These are phyloP conservation scores for Fonsecaea pugnacius DNA, from an alignment of 2,329 filamentous ascomycete genomes.

Conservation along the genomic window DNA sequence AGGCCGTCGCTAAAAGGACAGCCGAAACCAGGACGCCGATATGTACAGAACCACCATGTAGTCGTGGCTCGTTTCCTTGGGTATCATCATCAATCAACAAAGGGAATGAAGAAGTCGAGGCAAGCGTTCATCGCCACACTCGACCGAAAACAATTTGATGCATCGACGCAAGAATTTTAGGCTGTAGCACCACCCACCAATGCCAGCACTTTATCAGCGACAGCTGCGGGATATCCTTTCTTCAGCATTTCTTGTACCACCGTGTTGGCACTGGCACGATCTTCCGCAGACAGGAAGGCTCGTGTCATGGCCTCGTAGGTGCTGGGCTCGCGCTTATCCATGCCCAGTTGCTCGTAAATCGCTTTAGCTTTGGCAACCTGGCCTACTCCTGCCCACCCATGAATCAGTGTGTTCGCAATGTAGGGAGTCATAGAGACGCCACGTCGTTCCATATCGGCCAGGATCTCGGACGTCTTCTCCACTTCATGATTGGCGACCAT, in stretches of 20 bases:
- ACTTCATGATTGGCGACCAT: constrained; percentile 95
- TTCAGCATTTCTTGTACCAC: constrained; percentile 90
- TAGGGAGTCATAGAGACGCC: constrained; percentile 89
- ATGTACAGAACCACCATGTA: constrained; percentile 21
- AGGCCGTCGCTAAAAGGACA: constrained; percentile 21
- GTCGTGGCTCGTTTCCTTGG: constrained; percentile 24
- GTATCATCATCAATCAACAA: constrained; percentile 33
- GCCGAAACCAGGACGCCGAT: constrained; percentile 18
- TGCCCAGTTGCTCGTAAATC: constrained; percentile 78
- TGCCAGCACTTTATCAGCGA: constrained; percentile 91
- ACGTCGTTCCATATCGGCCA: constrained; percentile 73
- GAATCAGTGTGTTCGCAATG: constrained; percentile 97
- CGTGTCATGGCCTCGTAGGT: constrained; percentile 99
- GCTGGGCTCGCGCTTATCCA: constrained; percentile 85
- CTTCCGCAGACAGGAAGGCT: constrained; percentile 82
- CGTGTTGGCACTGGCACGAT: constrained; percentile 73
- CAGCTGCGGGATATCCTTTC: constrained; percentile 86
- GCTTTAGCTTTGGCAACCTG: constrained; percentile 76
- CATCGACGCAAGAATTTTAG: constrained; percentile 10
- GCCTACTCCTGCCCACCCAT: constrained; percentile 88
- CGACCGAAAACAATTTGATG: constrained; percentile 14
- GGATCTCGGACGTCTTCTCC: constrained; percentile 71
- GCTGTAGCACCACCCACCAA: constrained; percentile 63
- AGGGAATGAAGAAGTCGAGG: constrained; percentile 25
- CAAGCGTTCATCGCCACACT: constrained; percentile 34